Conservation (phyloP, 2,329 filamentous ascomycete genomes). For the Ophiostoma perfectum region DNA sequence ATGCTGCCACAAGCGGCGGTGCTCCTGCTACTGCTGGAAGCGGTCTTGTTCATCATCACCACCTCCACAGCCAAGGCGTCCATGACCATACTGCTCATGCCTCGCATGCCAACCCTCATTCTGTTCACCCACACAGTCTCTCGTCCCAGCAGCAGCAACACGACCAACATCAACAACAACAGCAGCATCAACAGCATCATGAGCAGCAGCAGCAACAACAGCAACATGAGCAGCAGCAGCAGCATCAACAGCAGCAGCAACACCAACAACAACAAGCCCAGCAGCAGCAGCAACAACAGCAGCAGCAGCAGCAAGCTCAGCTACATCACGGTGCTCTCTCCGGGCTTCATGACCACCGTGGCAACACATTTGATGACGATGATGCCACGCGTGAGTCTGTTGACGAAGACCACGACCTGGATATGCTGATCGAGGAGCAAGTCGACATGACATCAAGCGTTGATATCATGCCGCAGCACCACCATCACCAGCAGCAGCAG, state of each 20-base stretch:
- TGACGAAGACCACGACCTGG: constrained; percentile 42
- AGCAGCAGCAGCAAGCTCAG: constrained; percentile 15
- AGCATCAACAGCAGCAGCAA: constrained; percentile 13
- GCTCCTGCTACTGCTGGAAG: background rate
- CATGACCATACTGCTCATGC: constrained; percentile 11
- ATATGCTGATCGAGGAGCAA: constrained; percentile 48
- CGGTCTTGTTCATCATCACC: constrained; percentile 11
- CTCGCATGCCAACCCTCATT: constrained; percentile 10
- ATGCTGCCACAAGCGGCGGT: background rate
- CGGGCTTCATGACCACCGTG: constrained; percentile 19
- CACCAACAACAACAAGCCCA: constrained; percentile 8
- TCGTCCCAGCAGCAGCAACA: constrained; percentile 13
- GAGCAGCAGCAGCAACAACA: constrained; percentile 19
- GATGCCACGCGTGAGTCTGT: constrained; percentile 39
- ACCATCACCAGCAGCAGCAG: background rate
- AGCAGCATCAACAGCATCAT: constrained; percentile 15
- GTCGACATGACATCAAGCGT: constrained; percentile 31
- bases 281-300: constrained; percentile 3
- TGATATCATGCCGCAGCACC: background rate
- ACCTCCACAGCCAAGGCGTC: constrained; percentile 18
- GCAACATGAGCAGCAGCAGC: constrained; percentile 13
- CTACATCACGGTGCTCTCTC: constrained; percentile 20
- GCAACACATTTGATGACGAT: constrained; percentile 28
- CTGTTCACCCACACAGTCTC: background rate
- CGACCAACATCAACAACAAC: background rate